Base-by-base conservation (phyloP, 257 asterid species). In the Thymus mandschuricus region DNA sequence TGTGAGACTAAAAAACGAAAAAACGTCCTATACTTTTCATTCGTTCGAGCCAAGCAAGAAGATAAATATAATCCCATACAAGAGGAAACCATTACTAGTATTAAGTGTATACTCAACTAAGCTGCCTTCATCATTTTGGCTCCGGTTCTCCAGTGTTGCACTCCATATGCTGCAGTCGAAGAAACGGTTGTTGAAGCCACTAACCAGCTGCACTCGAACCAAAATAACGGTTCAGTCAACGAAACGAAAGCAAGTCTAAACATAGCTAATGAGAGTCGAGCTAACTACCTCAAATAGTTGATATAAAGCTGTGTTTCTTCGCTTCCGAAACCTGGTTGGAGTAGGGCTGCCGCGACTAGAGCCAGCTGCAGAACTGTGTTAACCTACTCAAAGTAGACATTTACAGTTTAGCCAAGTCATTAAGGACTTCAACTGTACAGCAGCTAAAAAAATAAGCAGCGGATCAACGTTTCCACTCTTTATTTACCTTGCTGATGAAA, bases 251-350 rank as follows among this genome's bases (percentile, higher is more conserved):
- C 8, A 41, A 12, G 66, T 49, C 9, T 28, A 54, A 31, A 46
- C 38, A 48, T 56, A 48, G 62, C 13, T 3, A 2, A 8, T 44
- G 48, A 15, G 45, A 64, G 54, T 52, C 48, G 54, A 69, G 50
- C 43, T 43, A 64, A 10, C 35, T 75, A 92, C 99, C 99, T 92
- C 64, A 95, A 75, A 51, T 82, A 83, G 66, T 80, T 72, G 70
- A 95, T 81, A 69, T 81, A 95, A 3, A 76, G 64, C 72, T 54
- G 88, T 43, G 96, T 91, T 70, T 81, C 99, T 77, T 78, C 96
- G 33, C 72, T 87, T 46, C 98, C 99, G 55, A 89, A 83, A 67
- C 75, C 92, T n/a, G 99, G 99, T 75, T 95, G 98, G 77, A 95
- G 95, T 52, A 95, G 88, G 48, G 98, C 98, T 35, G 85, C 95